A percentile compares a stretch with the other conserved stretches of the same genome.
Evolutionary conservation across 2,329 filamentous ascomycete species (phyloP).

Genomic region (Fusarium marasasianum): DNA sequence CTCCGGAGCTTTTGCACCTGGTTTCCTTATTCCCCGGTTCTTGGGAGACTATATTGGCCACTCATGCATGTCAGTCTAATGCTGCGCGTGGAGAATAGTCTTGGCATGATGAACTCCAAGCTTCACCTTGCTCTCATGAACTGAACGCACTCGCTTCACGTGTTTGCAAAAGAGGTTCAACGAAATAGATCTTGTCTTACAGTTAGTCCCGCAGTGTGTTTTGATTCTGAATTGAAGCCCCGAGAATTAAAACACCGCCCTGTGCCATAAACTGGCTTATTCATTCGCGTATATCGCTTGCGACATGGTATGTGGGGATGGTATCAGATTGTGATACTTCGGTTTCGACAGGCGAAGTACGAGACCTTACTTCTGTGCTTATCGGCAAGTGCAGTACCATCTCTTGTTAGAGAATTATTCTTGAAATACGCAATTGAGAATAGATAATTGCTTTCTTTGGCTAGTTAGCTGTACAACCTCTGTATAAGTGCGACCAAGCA

Average conservation of each 20-base stretch:
- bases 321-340: background rate
- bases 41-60: background rate
- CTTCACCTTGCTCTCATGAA: background rate
- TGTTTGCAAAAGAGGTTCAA: background rate
- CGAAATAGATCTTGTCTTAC: background rate
- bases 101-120: conserved; percentile 15
- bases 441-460: too few species aligned
- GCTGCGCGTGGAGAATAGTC: conserved; percentile 7
- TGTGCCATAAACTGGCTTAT: background rate
- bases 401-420: background rate
- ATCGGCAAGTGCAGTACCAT: background rate
- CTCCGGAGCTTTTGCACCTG: conserved; percentile 14
- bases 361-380: background rate
- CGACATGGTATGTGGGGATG: background rate
- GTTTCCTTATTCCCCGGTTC: background rate
- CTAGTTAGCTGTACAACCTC: background rate
- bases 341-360: background rate
- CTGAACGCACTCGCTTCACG: background rate
- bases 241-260: background rate
- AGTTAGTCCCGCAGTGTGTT: background rate
- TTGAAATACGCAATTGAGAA: background rate
- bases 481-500: background rate
- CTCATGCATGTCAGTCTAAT: background rate
- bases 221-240: background rate
- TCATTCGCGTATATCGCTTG: background rate